Evolutionary conservation across 2,329 filamentous ascomycete genomes (phyloP).

Genomic region (Diaporthe vaccinii): DNA sequence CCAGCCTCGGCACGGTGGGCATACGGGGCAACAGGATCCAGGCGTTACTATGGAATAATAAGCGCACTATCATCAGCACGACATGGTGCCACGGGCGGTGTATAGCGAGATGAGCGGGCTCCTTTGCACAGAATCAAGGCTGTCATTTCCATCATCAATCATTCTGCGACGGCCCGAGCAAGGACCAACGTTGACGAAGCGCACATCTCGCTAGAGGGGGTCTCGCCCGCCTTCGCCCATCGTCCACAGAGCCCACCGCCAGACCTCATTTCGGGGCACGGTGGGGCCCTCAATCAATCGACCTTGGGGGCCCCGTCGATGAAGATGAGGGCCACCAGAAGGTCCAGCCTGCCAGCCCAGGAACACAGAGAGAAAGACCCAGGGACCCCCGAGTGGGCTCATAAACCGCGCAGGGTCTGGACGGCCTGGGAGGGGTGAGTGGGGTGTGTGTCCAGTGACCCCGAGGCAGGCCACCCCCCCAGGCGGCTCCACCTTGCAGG

Average conservation of each 20-base stretch:
- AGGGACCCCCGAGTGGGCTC: conserved; percentile 1
- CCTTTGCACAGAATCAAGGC: conserved; percentile 17
- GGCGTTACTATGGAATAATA: not conserved
- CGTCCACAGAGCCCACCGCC: not conserved
- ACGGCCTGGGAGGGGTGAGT: not conserved
- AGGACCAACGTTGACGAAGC: conserved; percentile 11
- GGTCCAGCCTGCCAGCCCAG: not conserved
- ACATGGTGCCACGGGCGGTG: conserved; percentile 21
- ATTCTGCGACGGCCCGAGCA: conserved; percentile 26
- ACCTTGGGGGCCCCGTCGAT: conserved; percentile 10
- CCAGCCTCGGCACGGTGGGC: conserved; percentile 10
- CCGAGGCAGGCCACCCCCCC: conserved; percentile 10
- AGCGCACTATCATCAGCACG: conserved; percentile 1
- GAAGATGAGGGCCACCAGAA: not conserved
- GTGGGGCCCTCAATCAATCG: conserved; percentile 31
- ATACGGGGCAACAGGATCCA: not conserved
- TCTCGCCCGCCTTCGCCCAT: conserved; percentile 17
- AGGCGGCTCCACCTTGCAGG: conserved; percentile 18
- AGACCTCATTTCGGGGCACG: conserved; percentile 24
- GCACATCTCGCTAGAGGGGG: conserved; percentile 20
- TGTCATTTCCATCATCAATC: conserved; percentile 22
- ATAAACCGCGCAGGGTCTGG: conserved; percentile 5
- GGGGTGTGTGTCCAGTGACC: conserved; percentile 18
- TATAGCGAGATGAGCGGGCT: conserved; percentile 27
- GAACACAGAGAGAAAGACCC: not conserved